A percentile compares a stretch with the other conserved stretches of the same genome.
Evolutionary conservation across 139 green algal genomes (phyloP).

Genomic region (Desmodesmus armatus): DNA sequence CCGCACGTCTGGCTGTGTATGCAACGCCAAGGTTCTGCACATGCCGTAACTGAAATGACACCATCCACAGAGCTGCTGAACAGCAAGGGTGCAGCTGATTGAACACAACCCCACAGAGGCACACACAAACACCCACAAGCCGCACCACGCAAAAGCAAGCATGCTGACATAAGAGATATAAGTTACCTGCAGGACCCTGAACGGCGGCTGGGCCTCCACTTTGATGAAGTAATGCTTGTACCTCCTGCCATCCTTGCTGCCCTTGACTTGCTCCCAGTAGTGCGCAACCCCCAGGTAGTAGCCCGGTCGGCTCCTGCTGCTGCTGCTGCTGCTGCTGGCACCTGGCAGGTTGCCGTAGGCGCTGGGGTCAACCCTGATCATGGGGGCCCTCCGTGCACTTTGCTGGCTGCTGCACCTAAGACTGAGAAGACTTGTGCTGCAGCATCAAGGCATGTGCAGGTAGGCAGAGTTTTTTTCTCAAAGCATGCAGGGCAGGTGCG

Average conservation of each 20-base stretch:
- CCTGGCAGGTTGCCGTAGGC: too few relatives aligned
- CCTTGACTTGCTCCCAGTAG: slow-evolving; percentile 20
- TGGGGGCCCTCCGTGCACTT: slow-evolving; percentile 28
- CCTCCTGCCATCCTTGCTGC: neutral
- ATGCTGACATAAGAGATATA: neutral
- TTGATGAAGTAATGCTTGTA: slow-evolving; percentile 38
- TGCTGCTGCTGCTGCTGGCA: neutral
- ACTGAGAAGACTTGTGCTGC: slow-evolving; percentile 7
- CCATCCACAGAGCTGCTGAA: neutral
- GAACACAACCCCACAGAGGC: neutral
- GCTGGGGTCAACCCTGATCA: slow-evolving; percentile 4
- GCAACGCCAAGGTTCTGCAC: neutral
- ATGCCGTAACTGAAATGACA: neutral
- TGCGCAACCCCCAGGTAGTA: slow-evolving; percentile 41
- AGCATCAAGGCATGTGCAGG: too few relatives aligned
- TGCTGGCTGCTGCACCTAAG: neutral
- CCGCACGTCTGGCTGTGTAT: neutral
- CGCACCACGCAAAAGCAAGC: too few relatives aligned
- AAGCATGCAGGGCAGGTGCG: too few relatives aligned
- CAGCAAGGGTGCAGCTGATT: neutral
- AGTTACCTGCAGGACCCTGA: slow-evolving; percentile 27
- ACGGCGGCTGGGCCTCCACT: slow-evolving; percentile 14
- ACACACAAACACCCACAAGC: neutral
- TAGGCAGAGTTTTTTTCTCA: too few relatives aligned
- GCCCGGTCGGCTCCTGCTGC: neutral